phyloP scores from a whole-genome alignment of 352 stramenopile genomes.

The Phytopythium boreale region DNA sequence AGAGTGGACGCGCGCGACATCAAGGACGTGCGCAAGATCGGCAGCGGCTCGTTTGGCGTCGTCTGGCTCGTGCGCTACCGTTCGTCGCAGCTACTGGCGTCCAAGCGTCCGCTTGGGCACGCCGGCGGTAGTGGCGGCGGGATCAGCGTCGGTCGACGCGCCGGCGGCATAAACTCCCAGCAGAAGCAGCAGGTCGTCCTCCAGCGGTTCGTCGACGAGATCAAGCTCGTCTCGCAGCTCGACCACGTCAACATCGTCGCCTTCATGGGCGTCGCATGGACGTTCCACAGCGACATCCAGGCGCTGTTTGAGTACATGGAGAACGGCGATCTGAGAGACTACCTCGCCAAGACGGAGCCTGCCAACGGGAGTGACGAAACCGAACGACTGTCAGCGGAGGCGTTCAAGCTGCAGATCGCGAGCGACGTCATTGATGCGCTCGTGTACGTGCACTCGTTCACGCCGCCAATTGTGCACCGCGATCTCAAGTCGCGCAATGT shows the following conservation, averaged over 20 bases:
- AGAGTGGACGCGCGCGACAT: conserved; percentile 22
- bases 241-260: conserved; percentile 27
- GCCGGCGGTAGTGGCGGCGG: neutral
- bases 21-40: conserved; percentile 21
- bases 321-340: conserved; percentile 19
- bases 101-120: conserved; percentile 25
- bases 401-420: conserved; percentile 13
- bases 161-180: neutral
- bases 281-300: conserved; percentile 18
- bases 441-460: conserved; percentile 19
- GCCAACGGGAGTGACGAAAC: neutral
- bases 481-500: conserved; percentile 19
- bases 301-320: conserved; percentile 26
- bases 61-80: conserved; percentile 28
- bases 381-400: neutral
- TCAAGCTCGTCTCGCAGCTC: conserved; percentile 25
- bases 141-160: neutral
- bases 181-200: conserved; percentile 1
- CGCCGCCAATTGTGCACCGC: conserved; percentile 17
- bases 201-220: conserved; percentile 24
- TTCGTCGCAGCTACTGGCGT: conserved; percentile 19
- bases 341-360: conserved; percentile 6
- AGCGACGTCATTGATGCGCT: conserved; percentile 17
- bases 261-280: conserved; percentile 30
- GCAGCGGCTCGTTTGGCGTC: conserved; percentile 21